Evolutionary conservation across 2,329 filamentous ascomycete genomes (phyloP), one percentile per base, ranked within the genome.

Genomic region (Stemphylium vesicarium): DNA sequence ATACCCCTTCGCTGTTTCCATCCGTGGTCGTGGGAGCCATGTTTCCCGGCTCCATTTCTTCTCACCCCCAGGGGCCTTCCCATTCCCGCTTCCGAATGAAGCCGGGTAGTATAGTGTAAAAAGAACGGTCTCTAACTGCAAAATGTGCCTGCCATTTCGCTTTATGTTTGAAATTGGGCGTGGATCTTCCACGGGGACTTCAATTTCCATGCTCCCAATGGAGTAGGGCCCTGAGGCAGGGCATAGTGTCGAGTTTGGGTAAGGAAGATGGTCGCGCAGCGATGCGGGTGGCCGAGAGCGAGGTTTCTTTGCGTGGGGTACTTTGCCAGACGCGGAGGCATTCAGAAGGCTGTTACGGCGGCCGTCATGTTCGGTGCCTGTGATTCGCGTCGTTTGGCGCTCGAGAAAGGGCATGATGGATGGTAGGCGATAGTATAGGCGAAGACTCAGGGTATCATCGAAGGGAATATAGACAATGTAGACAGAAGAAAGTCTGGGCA

Each of bases 81-180:
- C 75, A 1, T 69, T 62, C 5, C 76, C 73, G 13, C 70, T 72
- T 7, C 76, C 78, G 50, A 82, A 65, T 15, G 81, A 80, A 39
- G 83, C 81, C 2, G 86, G 87, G 67, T 89, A 89, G 70, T 85
- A 89, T n/a, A 89, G 72, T 0, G 83, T 83, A 72, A 89, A 83
- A 4, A 89, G 77, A 8, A 88, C 84, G 0, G 86, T 88, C 56
- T 85, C 79, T 12, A 85, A 71, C 48, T 83, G 75, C 12, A 86
- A 69, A 7, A 84, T 57, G 57, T 81, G 78, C 49, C 74, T 72
- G 46, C 79, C 73, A 22, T 81, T 59, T 33, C 82, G 74, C 31
- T 74, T 82, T 50, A 84, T 84, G 49, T 82, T 65, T 1, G 81
- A 82, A 60, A 84, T 81, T 0, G 75, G 66, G 32, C 78, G 72